Evolutionary conservation across 495 filamentous ascomycete genomes (phyloP).

Genomic region (Arthonia radiata): DNA sequence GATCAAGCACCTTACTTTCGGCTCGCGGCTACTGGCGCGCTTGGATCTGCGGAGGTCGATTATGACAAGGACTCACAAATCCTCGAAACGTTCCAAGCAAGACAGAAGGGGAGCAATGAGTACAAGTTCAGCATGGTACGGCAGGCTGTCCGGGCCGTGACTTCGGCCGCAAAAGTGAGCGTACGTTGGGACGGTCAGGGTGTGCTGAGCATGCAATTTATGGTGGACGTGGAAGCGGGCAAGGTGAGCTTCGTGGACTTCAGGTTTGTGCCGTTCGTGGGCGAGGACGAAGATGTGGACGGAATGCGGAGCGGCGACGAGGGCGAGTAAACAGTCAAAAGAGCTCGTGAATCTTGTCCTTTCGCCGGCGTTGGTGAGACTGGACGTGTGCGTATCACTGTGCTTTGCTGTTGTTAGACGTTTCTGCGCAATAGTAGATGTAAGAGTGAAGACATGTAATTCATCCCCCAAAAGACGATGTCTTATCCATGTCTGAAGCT

Average conservation of each 20-base stretch:
- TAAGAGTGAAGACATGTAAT: no score
- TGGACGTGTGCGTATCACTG: no score
- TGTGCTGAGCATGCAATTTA: constrained; percentile 84
- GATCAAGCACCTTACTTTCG: constrained; percentile 46
- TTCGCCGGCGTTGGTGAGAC: no score
- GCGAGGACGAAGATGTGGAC: constrained; percentile 23
- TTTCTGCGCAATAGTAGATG: no score
- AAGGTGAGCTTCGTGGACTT: constrained; percentile 53
- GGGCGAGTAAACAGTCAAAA: constrained; percentile 10
- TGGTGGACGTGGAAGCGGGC: constrained; percentile 55
- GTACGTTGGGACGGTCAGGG: constrained; percentile 68
- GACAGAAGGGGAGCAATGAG: constrained; percentile 16
- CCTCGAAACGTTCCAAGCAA: constrained; percentile 51
- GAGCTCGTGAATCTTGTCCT: no score
- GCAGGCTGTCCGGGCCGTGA: constrained; percentile 68
- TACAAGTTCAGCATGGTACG: constrained; percentile 75
- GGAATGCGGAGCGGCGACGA: no score
- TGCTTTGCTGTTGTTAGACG: no score
- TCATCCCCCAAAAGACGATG: no score
- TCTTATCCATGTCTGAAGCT: no score
- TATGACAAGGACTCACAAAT: constrained; percentile 52
- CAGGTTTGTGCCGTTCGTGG: constrained; percentile 44
- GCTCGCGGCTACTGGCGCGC: constrained; percentile 44
- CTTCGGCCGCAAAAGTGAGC: constrained; percentile 72
- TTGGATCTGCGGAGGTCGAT: constrained; percentile 63